A percentile compares a stretch with the other conserved stretches of the same genome.
Evolutionary conservation across 1,284 basidiomycete genomes (phyloP).

Genomic region (Microstroma glucosiphilum): DNA sequence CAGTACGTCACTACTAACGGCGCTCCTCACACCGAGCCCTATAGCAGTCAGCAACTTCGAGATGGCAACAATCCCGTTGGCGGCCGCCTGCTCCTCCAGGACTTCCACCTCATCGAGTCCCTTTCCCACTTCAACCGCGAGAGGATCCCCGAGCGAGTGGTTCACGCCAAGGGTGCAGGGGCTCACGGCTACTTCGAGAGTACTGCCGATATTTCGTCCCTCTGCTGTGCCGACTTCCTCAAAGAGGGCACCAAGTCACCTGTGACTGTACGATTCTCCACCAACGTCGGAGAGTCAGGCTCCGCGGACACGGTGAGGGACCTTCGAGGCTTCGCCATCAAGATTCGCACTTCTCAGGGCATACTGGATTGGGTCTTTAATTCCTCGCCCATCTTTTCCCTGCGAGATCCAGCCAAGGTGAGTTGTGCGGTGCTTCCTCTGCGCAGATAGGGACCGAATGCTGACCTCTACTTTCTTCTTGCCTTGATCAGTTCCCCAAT

Average conservation of each 20-base stretch:
- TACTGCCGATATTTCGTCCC: slow-evolving; percentile 66
- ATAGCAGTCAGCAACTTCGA: slow-evolving; percentile 22
- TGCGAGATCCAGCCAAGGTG: slow-evolving; percentile 53
- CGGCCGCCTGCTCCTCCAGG: slow-evolving; percentile 25
- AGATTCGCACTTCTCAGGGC: slow-evolving; percentile 80
- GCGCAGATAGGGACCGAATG: neutral
- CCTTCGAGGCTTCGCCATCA: slow-evolving; percentile 85
- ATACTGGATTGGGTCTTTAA: slow-evolving; percentile 76
- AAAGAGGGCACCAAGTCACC: slow-evolving; percentile 35
- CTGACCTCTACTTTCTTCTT: neutral
- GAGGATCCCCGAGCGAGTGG: slow-evolving; percentile 90
- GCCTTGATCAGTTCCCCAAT: slow-evolving; percentile 56
- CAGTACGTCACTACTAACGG: slow-evolving; percentile 78
- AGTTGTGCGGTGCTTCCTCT: slow-evolving; percentile 8
- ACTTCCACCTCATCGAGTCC: slow-evolving; percentile 55
- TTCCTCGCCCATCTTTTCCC: slow-evolving; percentile 46
- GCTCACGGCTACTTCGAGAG: slow-evolving; percentile 87
- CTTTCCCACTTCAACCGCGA: slow-evolving; percentile 87
- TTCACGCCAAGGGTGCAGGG: slow-evolving; percentile 56
- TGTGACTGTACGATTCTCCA: slow-evolving; percentile 36
- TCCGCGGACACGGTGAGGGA: slow-evolving; percentile 85
- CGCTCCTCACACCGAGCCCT: slow-evolving; percentile 59
- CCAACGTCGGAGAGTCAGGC: slow-evolving; percentile 33
- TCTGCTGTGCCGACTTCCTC: slow-evolving; percentile 61
- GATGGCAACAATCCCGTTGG: slow-evolving; percentile 18